A percentile compares a stretch with the other conserved stretches of the same genome.
phyloP scores from a whole-genome alignment of 2,329 filamentous ascomycete genomes.

The Hymenoscyphus infarciens region DNA sequence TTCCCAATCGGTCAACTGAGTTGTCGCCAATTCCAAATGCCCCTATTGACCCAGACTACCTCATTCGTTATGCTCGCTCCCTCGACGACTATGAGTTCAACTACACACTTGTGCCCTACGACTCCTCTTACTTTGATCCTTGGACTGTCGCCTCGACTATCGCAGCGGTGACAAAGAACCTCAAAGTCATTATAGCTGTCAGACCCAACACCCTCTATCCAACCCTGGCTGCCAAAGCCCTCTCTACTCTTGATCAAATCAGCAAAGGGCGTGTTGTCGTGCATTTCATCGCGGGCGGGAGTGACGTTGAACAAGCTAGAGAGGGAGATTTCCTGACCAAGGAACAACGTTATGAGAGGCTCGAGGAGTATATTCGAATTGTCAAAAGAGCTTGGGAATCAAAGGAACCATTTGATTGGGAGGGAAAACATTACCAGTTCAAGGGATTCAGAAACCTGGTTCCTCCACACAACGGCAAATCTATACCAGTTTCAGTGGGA shows the following conservation, averaged over 20 bases:
- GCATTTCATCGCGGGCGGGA: constrained; percentile 61
- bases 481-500: constrained; percentile 56
- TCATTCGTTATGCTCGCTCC: constrained; percentile 52
- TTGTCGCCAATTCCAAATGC: constrained; percentile 50
- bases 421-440: constrained; percentile 57
- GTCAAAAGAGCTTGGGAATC: constrained; percentile 56
- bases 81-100: constrained; percentile 60
- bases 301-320: constrained; percentile 55
- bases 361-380: constrained; percentile 61
- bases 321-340: constrained; percentile 59
- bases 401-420: constrained; percentile 57
- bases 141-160: constrained; percentile 59
- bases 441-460: constrained; percentile 54
- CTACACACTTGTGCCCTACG: constrained; percentile 59
- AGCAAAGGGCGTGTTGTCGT: constrained; percentile 55
- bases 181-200: constrained; percentile 59
- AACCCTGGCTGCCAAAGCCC: constrained; percentile 58
- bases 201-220: constrained; percentile 60
- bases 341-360: constrained; percentile 52
- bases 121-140: constrained; percentile 52
- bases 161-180: constrained; percentile 51
- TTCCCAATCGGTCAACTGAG: constrained; percentile 55
- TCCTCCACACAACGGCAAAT: constrained; percentile 46
- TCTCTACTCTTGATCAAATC: constrained; percentile 59
- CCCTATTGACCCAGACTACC: constrained; percentile 50